phyloP scores from a whole-genome alignment of 768 basidiomycete genomes.

The Rossbeevera mucosa region DNA sequence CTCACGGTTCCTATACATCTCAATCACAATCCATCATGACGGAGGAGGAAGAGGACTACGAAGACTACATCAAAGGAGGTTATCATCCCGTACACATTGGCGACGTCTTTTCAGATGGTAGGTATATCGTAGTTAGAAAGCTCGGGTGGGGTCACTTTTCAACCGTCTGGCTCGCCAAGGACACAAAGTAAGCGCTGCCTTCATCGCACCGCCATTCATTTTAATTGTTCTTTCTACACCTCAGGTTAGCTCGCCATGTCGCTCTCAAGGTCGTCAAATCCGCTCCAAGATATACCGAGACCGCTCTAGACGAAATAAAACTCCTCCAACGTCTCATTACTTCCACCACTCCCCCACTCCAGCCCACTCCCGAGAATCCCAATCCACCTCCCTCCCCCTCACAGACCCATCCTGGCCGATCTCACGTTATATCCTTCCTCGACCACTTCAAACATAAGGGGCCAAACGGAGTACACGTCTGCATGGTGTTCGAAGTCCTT shows the following conservation, averaged over 20 bases:
- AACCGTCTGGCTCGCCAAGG: slow-evolving; percentile 87
- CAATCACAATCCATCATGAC: slow-evolving; percentile 76
- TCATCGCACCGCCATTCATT: not conserved
- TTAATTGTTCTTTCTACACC: slow-evolving; percentile 12
- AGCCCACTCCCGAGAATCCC: slow-evolving; percentile 45
- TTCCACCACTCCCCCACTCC: slow-evolving; percentile 57
- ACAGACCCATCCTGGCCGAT: slow-evolving; percentile 78
- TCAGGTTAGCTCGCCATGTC: slow-evolving; percentile 90
- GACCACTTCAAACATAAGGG: slow-evolving; percentile 97
- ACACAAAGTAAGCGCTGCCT: slow-evolving; percentile 57
- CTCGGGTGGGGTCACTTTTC: slow-evolving; percentile 96
- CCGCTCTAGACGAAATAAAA: slow-evolving; percentile 98
- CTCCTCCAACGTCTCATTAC: slow-evolving; percentile 93
- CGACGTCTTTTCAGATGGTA: slow-evolving; percentile 79
- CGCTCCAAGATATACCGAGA: slow-evolving; percentile 94
- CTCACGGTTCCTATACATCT: slow-evolving; percentile 72
- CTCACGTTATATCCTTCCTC: slow-evolving; percentile 95
- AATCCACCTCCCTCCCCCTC: slow-evolving; percentile 50
- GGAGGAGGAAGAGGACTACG: slow-evolving; percentile 91
- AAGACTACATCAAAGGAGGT: slow-evolving; percentile 80
- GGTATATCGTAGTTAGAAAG: slow-evolving; percentile 90
- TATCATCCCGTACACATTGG: slow-evolving; percentile 95
- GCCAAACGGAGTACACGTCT: slow-evolving; percentile 94
- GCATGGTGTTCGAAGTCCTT: slow-evolving; percentile 99
- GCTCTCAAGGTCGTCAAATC: slow-evolving; percentile 99